Evolutionary conservation across 2,329 filamentous ascomycete genomes (phyloP), one percentile per base, ranked within the genome.

Genomic region (Phaeosphaeriaceae sp.): DNA sequence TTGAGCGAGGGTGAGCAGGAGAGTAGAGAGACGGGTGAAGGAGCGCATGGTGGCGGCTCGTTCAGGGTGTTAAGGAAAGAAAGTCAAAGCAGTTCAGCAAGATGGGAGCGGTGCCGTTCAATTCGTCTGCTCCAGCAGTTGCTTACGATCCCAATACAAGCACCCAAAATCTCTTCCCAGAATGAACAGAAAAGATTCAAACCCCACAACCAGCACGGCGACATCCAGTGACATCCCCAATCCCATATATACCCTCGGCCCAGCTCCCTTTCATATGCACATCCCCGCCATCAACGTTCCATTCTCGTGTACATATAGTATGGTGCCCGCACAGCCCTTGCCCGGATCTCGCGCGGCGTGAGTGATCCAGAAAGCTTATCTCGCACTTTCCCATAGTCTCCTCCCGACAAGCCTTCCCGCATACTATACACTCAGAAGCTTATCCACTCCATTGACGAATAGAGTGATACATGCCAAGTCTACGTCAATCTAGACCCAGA

Each of bases 1-100:
- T n/a, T 74, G 56, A 23, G 69, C 55, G 23, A 70, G 55, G 46
- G 69, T 65, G 44, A 75, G 65, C 47, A 70, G 61, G 48, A 75
- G 60, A 52, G 67, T 68, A 51, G 66, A 64, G n/a, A 69, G 19
- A 15, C 63, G 64, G 28, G 60, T 55, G 3, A 11, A 19, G 17
- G 24, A 24, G 26, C 47, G 24, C 43, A 46, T 46, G 35, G 35
- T 40, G 35, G 35, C 35, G 11, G 15, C 1, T n/a, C 15, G 15
- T n/a, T 40, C 35, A 17, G n/a, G 35, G 3, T 3, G 35, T n/a
- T 5, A 2, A 7, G 15, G 4, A 3, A 17, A n/a, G 35, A 40
- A 1, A 40, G 35, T 40, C 15, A 15, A 40, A 17, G 35, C 35
- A n/a, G n/a, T 3, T 40, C 35, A 40, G 15, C 8, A 40, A n/a